A percentile compares a stretch with the other conserved stretches of the same genome.
phyloP scores from a whole-genome alignment of 2,329 filamentous ascomycete genomes.

The Hypoxylon sp. region DNA sequence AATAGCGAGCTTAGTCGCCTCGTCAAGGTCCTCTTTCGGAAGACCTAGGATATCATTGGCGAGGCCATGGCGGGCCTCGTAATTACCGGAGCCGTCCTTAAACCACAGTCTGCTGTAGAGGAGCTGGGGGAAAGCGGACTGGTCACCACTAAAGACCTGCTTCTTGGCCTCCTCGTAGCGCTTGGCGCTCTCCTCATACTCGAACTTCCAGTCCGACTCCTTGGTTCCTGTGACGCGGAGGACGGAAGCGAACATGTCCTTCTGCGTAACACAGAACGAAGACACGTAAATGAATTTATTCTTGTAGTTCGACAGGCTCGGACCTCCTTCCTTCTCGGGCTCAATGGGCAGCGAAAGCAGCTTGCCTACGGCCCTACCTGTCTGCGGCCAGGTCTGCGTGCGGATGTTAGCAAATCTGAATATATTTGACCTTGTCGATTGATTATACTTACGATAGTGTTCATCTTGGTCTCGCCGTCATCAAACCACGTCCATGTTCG shows the following conservation, averaged over 20 bases:
- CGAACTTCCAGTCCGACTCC: slow-evolving; percentile 72
- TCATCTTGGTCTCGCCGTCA: slow-evolving; percentile 68
- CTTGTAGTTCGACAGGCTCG: slow-evolving; percentile 59
- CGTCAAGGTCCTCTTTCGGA: slow-evolving; percentile 70
- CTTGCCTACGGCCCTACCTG: slow-evolving; percentile 64
- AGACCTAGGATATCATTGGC: slow-evolving; percentile 69
- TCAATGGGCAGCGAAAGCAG: slow-evolving; percentile 63
- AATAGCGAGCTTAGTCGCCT: slow-evolving; percentile 64
- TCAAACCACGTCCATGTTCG: slow-evolving; percentile 63
- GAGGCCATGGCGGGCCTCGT: slow-evolving; percentile 57
- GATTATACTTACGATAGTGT: slow-evolving; percentile 62
- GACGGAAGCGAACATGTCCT: slow-evolving; percentile 74
- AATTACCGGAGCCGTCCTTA: slow-evolving; percentile 56
- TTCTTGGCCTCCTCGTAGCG: slow-evolving; percentile 64
- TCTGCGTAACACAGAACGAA: slow-evolving; percentile 71
- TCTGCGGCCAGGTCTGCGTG: slow-evolving; percentile 47
- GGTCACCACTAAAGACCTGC: slow-evolving; percentile 59
- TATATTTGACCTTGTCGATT: fast-evolving
- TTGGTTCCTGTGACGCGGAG: slow-evolving; percentile 69
- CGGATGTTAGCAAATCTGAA: slow-evolving; percentile 1
- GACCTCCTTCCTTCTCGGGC: slow-evolving; percentile 52
- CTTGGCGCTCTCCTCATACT: slow-evolving; percentile 59
- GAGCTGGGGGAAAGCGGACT: slow-evolving; percentile 60
- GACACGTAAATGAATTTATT: slow-evolving; percentile 66
- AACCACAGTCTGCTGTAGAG: slow-evolving; percentile 71